Evolutionary conservation across 2,329 filamentous ascomycete species (phyloP).

Genomic region (Venturia effusa): DNA sequence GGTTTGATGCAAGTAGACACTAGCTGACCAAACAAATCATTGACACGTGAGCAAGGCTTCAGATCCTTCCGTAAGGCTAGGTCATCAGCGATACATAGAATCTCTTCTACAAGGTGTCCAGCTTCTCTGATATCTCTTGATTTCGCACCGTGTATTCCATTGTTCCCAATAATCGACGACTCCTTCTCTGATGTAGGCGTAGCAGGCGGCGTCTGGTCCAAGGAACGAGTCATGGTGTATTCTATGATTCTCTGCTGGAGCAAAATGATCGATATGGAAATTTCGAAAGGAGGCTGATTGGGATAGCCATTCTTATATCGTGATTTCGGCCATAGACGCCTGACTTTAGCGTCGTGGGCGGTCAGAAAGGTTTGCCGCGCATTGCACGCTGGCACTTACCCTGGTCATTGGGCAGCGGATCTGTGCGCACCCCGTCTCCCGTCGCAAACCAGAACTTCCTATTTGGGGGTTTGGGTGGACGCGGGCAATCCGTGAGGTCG

Average conservation of each 20-base stretch:
- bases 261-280: too few relatives aligned
- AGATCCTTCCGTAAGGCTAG: background rate
- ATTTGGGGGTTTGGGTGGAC: too few relatives aligned
- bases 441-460: too few relatives aligned
- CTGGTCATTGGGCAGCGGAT: too few relatives aligned
- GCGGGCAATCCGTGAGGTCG: too few relatives aligned
- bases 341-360: too few relatives aligned
- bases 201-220: background rate
- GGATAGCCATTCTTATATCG: background rate
- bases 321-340: too few relatives aligned
- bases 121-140: background rate
- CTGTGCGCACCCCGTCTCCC: too few relatives aligned
- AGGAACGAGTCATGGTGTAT: background rate
- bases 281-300: background rate
- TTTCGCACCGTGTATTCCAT: background rate
- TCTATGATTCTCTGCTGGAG: too few relatives aligned
- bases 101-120: background rate
- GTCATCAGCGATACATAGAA: background rate
- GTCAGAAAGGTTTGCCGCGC: too few relatives aligned
- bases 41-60: constrained; percentile 1
- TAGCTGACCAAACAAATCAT: background rate
- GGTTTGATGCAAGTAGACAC: background rate
- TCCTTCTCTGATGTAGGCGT: background rate
- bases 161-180: background rate
- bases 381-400: too few relatives aligned